phyloP scores from a whole-genome alignment of 805 yeast species.

The Starmerella apis region DNA sequence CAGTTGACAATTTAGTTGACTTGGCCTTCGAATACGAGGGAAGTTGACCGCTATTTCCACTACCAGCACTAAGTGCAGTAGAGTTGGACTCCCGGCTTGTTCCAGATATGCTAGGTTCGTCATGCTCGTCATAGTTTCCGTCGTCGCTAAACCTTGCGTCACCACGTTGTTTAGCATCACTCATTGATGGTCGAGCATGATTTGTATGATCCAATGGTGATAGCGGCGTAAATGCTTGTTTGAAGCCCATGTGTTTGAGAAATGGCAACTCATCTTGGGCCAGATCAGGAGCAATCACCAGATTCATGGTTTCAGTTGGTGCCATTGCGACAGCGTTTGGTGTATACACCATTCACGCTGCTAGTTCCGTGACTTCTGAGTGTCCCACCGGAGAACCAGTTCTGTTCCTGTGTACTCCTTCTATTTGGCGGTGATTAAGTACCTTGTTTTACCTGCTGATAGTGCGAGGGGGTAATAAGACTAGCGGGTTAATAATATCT shows the following conservation, averaged over 20 bases:
- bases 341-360: neutral
- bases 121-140: neutral
- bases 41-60: neutral
- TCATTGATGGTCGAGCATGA: neutral
- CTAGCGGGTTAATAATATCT: constrained; percentile 6
- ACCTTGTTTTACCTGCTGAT: neutral
- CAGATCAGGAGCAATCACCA: constrained; percentile 2
- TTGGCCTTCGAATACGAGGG: neutral
- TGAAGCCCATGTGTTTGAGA: constrained; percentile 7
- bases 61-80: neutral
- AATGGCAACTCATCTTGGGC: constrained; percentile 9
- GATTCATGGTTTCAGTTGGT: neutral
- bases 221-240: neutral
- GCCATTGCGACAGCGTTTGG: neutral
- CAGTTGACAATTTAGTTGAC: neutral
- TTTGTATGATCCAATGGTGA: neutral
- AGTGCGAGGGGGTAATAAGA: constrained; percentile 6
- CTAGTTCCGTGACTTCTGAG: neutral
- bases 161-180: neutral
- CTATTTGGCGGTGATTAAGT: neutral
- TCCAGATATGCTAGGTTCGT: neutral
- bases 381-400: neutral
- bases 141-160: neutral
- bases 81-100: neutral
- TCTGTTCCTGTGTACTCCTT: neutral